Base-by-base conservation (phyloP, 805 yeast species). In the Ogataea corticis region DNA sequence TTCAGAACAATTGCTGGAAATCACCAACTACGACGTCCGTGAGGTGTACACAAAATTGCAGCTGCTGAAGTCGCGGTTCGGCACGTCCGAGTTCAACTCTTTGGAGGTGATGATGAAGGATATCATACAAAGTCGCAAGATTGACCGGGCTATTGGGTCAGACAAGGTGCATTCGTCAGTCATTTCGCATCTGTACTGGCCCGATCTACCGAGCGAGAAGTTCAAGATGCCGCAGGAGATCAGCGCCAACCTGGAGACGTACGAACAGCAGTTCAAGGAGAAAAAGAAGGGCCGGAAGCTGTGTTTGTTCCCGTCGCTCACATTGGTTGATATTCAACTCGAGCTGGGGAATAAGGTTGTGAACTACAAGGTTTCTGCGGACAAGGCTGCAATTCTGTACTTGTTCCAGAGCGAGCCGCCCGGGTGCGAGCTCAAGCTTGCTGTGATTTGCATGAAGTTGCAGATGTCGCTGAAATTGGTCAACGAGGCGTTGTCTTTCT, bases 61-160 rank as follows among this genome's bases (percentile, higher is more conserved):
- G 16, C 65, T 80, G 17, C 66, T 88, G 25, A 85, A 83, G 56
- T 49, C 70, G 16, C 73, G 86, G 42, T 85, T 87, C 57, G 90
- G 87, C 2, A 82, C 77, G 30, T 68, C 76, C 9, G 85, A 82
- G 44, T 76, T 91, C 53, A 77, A 76, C 41, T 78, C 80, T 18
- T 70, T 90, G 41, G 95, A 87, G 57, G 88, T 92, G 7, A 94
- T 94, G 98, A 71, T 90, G 14, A 67, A 76, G 32, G 96, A 89
- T 62, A 72, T 90, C 9, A 59, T 68, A 15, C 79, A 77, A 21
- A 84, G 95, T 54, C 68, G 72, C 43, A 54, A 57, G 3, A 62
- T 79, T 7, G 79, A 82, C 51, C 45, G 48, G 3, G 46, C 57
- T 5, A 65, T 79, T 14, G 50, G 21, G 38, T 51, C 64, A 12